Evolutionary conservation across 2,329 filamentous ascomycete species (phyloP).

Genomic region (Aspergillus hortae): DNA sequence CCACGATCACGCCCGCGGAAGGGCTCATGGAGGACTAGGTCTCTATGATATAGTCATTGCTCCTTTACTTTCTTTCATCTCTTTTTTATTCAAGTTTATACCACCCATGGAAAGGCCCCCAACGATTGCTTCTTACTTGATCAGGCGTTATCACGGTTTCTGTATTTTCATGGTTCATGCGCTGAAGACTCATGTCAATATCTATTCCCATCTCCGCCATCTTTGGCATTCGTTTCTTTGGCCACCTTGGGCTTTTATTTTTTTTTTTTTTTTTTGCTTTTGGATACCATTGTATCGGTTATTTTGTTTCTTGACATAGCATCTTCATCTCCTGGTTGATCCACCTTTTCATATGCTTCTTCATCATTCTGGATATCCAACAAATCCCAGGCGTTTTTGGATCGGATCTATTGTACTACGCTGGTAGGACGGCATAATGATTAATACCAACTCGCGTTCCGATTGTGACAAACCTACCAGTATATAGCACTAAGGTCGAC

Average conservation of each 20-base stretch:
- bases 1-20: slow-evolving; percentile 7
- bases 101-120: not conserved
- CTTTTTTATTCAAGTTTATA: slow-evolving; percentile 1
- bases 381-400: slow-evolving; percentile 7
- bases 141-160: not conserved
- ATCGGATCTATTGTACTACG: slow-evolving; percentile 1
- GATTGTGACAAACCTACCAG: not conserved
- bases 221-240: slow-evolving; percentile 8
- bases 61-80: not conserved
- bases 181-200: slow-evolving; percentile 12
- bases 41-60: not conserved
- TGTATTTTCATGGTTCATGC: not conserved
- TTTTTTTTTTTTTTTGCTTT: slow-evolving; percentile 8
- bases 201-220: slow-evolving; percentile 4
- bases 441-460: not conserved
- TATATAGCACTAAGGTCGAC: too few relatives aligned
- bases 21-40: too few relatives aligned
- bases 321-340: slow-evolving; percentile 9
- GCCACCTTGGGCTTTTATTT: slow-evolving; percentile 4
- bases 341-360: slow-evolving; percentile 1
- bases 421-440: not conserved
- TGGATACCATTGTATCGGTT: slow-evolving; percentile 18
- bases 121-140: not conserved
- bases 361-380: not conserved
- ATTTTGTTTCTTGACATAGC: slow-evolving; percentile 10